Conservation (phyloP, 2,329 filamentous ascomycete species). For the Beauveria varroae region DNA sequence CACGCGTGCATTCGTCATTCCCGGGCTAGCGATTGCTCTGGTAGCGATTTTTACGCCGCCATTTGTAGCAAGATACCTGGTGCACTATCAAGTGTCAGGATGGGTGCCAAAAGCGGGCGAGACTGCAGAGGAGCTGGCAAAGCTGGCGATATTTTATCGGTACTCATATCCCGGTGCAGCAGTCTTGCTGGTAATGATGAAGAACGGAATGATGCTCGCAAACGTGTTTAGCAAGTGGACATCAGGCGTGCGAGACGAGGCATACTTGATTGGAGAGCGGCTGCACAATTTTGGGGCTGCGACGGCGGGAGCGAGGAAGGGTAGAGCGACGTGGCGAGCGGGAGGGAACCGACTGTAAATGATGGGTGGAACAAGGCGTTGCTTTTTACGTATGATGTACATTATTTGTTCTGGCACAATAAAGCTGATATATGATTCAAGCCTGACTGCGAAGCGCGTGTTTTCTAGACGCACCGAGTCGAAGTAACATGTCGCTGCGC, state of each 20-base stretch:
- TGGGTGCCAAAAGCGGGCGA: slow-evolving; percentile 7
- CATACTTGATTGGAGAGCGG: slow-evolving; percentile 89
- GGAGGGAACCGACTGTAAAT: slow-evolving; percentile 23
- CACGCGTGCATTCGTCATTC: slow-evolving; percentile 81
- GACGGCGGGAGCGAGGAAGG: slow-evolving; percentile 28
- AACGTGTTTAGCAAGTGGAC: slow-evolving; percentile 68
- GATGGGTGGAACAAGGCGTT: background rate
- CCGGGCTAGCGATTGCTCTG: slow-evolving; percentile 54
- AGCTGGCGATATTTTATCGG: slow-evolving; percentile 37
- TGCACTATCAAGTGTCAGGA: slow-evolving; percentile 19
- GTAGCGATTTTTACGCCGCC: slow-evolving; percentile 60
- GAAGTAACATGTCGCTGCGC: no score
- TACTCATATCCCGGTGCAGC: slow-evolving; percentile 63
- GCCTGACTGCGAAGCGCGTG: no score
- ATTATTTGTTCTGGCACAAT: background rate
- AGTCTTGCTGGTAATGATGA: slow-evolving; percentile 37
- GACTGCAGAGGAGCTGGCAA: slow-evolving; percentile 23
- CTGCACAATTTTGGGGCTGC: slow-evolving; percentile 80
- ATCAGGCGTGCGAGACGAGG: slow-evolving; percentile 79
- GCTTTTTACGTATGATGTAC: background rate
- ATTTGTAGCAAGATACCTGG: slow-evolving; percentile 37
- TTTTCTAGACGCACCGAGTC: no score
- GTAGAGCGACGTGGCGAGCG: slow-evolving; percentile 29
- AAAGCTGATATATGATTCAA: no score
- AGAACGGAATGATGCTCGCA: slow-evolving; percentile 41